Evolutionary conservation across 2,329 filamentous ascomycete species (phyloP).

Genomic region (Didymella sp.): DNA sequence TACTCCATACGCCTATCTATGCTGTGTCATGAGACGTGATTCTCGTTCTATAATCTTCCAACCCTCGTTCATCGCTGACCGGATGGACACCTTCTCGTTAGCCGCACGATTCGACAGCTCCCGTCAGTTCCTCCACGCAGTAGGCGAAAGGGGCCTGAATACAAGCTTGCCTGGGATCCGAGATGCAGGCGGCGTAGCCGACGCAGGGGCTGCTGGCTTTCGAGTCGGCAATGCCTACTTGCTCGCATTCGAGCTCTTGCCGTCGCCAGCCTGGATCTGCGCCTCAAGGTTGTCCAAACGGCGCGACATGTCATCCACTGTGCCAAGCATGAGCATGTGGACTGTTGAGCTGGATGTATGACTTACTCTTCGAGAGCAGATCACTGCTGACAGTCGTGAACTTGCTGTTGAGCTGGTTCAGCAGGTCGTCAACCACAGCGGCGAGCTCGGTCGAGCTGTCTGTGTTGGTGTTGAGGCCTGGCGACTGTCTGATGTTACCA

Average conservation of each 20-base stretch:
- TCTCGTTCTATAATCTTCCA: too few species aligned
- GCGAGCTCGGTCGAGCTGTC: conserved; percentile 67
- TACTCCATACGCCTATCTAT: conserved; percentile 11
- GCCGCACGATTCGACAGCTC: neutral
- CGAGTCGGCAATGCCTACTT: conserved; percentile 15
- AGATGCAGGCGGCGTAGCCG: neutral
- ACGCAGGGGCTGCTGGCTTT: neutral
- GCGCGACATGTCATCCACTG: conserved; percentile 94
- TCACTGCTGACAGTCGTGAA: conserved; percentile 85
- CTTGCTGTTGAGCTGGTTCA: conserved; percentile 84
- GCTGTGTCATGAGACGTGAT: conserved; percentile 3
- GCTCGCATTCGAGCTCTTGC: conserved; percentile 36
- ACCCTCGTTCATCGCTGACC: neutral
- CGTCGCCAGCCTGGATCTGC: conserved; percentile 66
- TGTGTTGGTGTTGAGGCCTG: conserved; percentile 24
- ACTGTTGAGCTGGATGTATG: neutral
- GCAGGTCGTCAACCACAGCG: conserved; percentile 82
- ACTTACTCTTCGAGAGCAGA: conserved; percentile 84
- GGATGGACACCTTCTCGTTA: neutral
- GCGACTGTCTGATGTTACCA: conserved; percentile 18
- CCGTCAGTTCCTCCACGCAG: neutral
- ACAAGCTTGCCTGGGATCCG: neutral
- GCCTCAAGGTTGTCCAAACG: conserved; percentile 84
- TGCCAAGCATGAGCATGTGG: neutral
- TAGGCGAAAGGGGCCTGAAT: neutral